Base-by-base conservation (phyloP, 2,329 filamentous ascomycete species). In the Phyllosticta citriasiana region DNA sequence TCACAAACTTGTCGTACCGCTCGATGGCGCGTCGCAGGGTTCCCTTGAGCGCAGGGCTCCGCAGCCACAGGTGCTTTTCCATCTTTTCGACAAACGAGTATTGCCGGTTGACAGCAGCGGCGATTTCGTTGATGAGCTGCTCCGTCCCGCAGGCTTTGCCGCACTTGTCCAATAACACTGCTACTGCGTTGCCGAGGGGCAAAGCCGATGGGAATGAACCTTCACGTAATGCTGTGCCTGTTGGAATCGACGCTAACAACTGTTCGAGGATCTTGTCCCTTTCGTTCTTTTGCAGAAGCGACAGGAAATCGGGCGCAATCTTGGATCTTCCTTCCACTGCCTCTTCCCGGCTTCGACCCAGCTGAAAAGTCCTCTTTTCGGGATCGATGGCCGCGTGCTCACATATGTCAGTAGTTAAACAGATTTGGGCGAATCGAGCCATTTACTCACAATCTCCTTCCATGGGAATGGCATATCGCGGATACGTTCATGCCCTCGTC, bases 21-120 rank as follows among this genome's bases (percentile, higher is more conserved):
- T 68, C 68, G 3, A 89, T 75, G 0, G 90, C 77, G 0, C 88
- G 81, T 0, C 70, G 64, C 82, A 89, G 89, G 0, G 87, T 92
- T 0, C 80, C 75, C 2, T 73, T 74, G 0, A 85, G 79, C 0
- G 84, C 78, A 0, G 88, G 88, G 26, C 85, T 88, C 71, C 89
- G 88, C 1, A 92, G 76, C 89, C 88, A 93, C 73, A 91, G 87
- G 55, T 92, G 83, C 65, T 82, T 79, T 65, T 82, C 79, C 88
- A 93, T 92, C 75, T 93, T 89, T 62, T 85, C 82, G 2, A 84
- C 74, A 66, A 89, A 89, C 55, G 81, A 76, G 19, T 83, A 81
- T 68, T 90, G 87, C 0, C 87, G 78, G 65, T 87, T 76, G 2
- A 88, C 83, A 0, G 86, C 87, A 1, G 84, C 83, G 4, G 79